Base-by-base conservation (phyloP, 495 filamentous ascomycete genomes). In the Saxispiralis lemnorum region DNA sequence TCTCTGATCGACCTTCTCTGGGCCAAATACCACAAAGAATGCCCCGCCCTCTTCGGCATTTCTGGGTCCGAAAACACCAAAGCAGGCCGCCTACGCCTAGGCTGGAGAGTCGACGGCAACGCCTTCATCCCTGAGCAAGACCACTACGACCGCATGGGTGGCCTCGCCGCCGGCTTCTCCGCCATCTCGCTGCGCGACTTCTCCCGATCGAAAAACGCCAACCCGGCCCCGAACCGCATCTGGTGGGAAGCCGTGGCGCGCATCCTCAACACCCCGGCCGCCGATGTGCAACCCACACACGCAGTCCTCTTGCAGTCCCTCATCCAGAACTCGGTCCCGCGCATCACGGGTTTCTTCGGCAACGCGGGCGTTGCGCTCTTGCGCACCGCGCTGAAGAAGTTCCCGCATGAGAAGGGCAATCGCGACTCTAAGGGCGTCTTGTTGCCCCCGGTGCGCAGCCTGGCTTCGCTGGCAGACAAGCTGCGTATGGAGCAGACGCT, bases 11-110 rank as follows among this genome's bases (percentile, higher is more conserved):
- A 95, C 49, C 80, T 96, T 41, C 60, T 96, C 16, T 72, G 92
- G 55, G 85, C 89, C 21, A 94, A 96, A 57, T 79, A 83, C 48
- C 75, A 82, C 33, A 66, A 78, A 5, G 67, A 73, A 19, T 93
- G 85, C 53, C 88, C 92, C 3, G 78, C 85, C 10, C 66, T 99
- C 10, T 96, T 82, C 59, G 92, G 92, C 15, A 77, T 86, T 52
- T 69, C 71, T 16, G 88, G 82, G 30, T 72, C 65, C 38, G 82
- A 92, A 50, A 78, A 71, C 39, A 92, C 80, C 0, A 68, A 78
- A 36, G 64, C 67, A 15, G 85, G 85, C 5, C 68, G 73, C 7
- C 50, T 56, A 30, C 69, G 73, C n/a, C 56, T 95, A 1, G 88
- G 88, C 3, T 94, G 85, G 85, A 72, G 67, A 46, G 69, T 70